Evolutionary conservation across 108 stramenopile species (phyloP).

Genomic region (Nitzschia inconspicua): DNA sequence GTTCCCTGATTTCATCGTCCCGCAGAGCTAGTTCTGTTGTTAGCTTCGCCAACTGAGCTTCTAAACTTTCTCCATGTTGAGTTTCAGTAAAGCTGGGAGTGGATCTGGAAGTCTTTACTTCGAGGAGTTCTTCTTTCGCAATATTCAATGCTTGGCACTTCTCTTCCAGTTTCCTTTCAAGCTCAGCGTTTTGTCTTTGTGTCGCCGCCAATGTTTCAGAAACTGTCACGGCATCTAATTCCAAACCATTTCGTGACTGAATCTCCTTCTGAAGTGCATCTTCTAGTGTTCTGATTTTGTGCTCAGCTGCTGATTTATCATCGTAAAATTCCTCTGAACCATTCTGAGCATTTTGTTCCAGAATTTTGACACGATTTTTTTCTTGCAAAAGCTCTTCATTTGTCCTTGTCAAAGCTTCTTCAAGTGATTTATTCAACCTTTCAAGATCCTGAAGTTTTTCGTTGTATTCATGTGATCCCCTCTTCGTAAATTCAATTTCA

Average conservation of each 20-base stretch:
- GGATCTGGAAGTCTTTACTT: neutral
- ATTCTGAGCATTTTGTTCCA: neutral
- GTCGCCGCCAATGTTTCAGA: neutral
- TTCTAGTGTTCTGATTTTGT: slow-evolving; percentile 2
- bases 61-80: neutral
- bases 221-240: neutral
- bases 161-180: neutral
- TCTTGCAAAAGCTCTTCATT: slow-evolving; percentile 1
- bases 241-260: neutral
- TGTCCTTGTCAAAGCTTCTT: neutral
- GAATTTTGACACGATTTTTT: neutral
- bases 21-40: slow-evolving; percentile 10
- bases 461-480: slow-evolving; percentile 8
- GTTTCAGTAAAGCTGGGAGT: neutral
- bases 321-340: neutral
- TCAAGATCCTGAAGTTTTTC: neutral
- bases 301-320: neutral
- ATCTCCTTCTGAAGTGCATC: neutral
- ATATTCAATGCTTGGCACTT: neutral
- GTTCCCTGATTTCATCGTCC: slow-evolving; percentile 33
- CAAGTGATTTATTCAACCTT: neutral
- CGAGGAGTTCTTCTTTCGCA: neutral
- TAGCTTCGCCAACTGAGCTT: slow-evolving; percentile 5
- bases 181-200: neutral
- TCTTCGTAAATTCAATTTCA: neutral